Evolutionary conservation across 768 basidiomycete genomes (phyloP).

Genomic region (Tulasnella calospora): DNA sequence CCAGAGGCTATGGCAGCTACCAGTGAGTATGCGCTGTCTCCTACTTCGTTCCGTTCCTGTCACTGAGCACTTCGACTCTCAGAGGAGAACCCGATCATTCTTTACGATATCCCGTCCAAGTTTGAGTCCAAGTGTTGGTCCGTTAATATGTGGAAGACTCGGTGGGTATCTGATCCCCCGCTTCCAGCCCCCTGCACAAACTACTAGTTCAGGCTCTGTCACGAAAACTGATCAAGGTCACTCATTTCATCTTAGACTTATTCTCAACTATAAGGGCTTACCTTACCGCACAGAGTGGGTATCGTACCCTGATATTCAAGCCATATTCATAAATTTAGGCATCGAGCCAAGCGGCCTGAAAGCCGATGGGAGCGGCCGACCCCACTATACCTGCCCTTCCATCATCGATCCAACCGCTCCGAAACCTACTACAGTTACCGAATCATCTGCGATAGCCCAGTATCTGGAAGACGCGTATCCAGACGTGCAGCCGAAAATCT

Average conservation of each 20-base stretch:
- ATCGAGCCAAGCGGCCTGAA: conserved; percentile 18
- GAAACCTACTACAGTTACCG: conserved; percentile 40
- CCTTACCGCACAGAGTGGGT: conserved; percentile 28
- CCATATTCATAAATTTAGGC: conserved; percentile 28
- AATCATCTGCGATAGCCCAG: conserved; percentile 59
- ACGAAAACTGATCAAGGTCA: too few relatives aligned
- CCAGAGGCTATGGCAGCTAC: background rate
- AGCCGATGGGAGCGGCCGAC: background rate
- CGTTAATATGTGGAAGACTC: conserved; percentile 23
- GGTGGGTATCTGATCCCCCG: background rate
- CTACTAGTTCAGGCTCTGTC: too few relatives aligned
- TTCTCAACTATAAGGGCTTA: conserved; percentile 19
- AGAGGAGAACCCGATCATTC: conserved; percentile 15
- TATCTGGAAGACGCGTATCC: conserved; percentile 67
- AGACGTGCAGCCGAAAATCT: conserved; percentile 48
- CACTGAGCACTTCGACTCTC: background rate
- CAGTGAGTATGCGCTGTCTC: background rate
- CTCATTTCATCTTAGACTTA: background rate
- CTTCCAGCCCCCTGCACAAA: too few relatives aligned
- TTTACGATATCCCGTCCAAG: conserved; percentile 27
- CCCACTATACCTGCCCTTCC: conserved; percentile 63
- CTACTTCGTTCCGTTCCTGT: too few relatives aligned
- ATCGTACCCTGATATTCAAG: conserved; percentile 30
- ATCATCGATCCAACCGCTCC: conserved; percentile 43
- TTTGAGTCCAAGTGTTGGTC: conserved; percentile 7